Base-by-base conservation (phyloP, 2,329 filamentous ascomycete species). In the Capronia epimyces region DNA sequence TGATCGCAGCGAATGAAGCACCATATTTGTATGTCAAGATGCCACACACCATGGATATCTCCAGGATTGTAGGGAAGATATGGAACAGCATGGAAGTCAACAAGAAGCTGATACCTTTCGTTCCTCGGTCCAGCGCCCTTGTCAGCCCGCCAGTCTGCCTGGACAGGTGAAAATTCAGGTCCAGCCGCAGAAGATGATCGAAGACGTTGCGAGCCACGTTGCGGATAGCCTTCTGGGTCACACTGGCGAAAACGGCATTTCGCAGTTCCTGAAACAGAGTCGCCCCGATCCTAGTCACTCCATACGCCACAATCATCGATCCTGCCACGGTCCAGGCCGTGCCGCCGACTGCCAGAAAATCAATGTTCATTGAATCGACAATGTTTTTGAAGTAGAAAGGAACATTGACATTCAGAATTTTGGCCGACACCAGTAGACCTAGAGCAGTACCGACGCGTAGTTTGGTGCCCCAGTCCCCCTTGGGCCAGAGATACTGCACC, bases 311-410 rank as follows among this genome's bases (percentile, higher is more conserved):
- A 49, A 98, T 93, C 81, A 96, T 89, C 51, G 87, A 86, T 3
- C 93, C 91, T 9, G 89, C 93, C 6, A 95, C 84, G 0, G 89
- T 89, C 46, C 84, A 87, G 22, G 89, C 90, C 0, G 89, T 95
- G 6, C 89, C 90, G n/a, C 89, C 91, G 4, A 87, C 73, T 13
- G 85, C 78, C n/a, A 81, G 79, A 66, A 95, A 84, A 68, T 98
- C 93, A 60, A 98, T 80, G 67, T 98, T 98, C 89, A 98, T 95
- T 16, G 88, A 83, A 69, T 98, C 94, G 36, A 98, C 88, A 58
- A 98, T 97, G 69, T 75, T 90, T 76, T 97, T 97, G 76, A 98
- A 98, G 75, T 96, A 98, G 67, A 98, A 98, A 0, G 93, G 93
- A 41, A 98, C 89, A 73, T 98, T 89, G 13, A 98, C 93, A 68